Conservation (phyloP, 768 basidiomycete species). For the Pilatotrama ljubarskyi region DNA sequence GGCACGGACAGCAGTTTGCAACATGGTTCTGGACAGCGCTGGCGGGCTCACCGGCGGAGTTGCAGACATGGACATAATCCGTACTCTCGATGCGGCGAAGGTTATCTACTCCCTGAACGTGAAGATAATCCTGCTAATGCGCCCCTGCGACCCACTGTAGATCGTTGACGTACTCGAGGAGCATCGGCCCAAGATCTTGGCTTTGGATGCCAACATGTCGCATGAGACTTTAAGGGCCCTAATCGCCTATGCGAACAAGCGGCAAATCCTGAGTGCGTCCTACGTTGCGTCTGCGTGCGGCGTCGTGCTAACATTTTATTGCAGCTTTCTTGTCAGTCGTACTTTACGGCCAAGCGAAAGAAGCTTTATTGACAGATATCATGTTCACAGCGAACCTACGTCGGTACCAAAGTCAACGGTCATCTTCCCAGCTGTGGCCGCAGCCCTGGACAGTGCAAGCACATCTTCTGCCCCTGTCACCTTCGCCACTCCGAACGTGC, state of each 20-base stretch:
- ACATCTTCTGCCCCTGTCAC: conserved; percentile 49
- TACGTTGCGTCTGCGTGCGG: not conserved
- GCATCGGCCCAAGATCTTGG: conserved; percentile 58
- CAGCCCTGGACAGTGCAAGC: conserved; percentile 34
- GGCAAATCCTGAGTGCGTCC: conserved; percentile 10
- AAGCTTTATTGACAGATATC: not conserved
- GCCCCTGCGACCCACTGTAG: conserved; percentile 35
- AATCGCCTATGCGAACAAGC: conserved; percentile 38
- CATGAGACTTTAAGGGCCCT: conserved; percentile 51
- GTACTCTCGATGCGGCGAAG: conserved; percentile 45
- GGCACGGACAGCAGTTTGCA: conserved; percentile 77
- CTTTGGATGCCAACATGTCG: conserved; percentile 76
- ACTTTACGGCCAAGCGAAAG: too few species aligned
- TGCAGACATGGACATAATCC: conserved; percentile 84
- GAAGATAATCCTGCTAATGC: not conserved
- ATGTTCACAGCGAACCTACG: conserved; percentile 78
- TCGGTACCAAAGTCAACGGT: conserved; percentile 77
- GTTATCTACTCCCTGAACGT: conserved; percentile 36
- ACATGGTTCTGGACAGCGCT: conserved; percentile 70
- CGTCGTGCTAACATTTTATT: not conserved
- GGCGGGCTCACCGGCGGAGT: conserved; percentile 83
- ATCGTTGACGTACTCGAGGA: conserved; percentile 48
- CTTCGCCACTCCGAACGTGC: conserved; percentile 81
- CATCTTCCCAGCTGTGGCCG: conserved; percentile 63
- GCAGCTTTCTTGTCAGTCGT: conserved; percentile 85